Evolutionary conservation across 495 filamentous ascomycete species (phyloP).

Genomic region (Aspergillus kassunensis): DNA sequence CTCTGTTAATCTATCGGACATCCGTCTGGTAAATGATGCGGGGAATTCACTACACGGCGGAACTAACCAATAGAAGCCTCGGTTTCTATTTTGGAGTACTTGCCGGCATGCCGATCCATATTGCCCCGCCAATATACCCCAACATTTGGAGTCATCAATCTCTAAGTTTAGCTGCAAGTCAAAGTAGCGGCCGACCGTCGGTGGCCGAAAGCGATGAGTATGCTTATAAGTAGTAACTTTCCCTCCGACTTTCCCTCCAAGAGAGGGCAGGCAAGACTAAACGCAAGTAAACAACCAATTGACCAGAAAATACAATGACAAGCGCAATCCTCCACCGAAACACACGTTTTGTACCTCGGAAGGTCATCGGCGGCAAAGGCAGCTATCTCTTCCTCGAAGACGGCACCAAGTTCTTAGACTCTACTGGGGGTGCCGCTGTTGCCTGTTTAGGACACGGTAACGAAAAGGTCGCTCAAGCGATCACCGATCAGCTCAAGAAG

Average conservation of each 20-base stretch:
- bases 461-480: constrained; percentile 38
- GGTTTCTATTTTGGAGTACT: constrained; percentile 22
- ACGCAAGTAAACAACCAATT: background rate
- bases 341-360: constrained; percentile 36
- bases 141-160: too few relatives aligned
- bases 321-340: constrained; percentile 44
- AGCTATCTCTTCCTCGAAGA: constrained; percentile 50
- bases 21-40: too few relatives aligned
- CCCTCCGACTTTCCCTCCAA: too few relatives aligned
- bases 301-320: constrained; percentile 9
- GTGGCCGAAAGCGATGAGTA: too few relatives aligned
- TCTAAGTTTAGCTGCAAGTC: too few relatives aligned
- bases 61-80: constrained; percentile 25
- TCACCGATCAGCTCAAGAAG: constrained; percentile 46
- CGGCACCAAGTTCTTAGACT: constrained; percentile 62
- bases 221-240: too few relatives aligned
- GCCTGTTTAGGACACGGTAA: constrained; percentile 49
- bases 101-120: constrained; percentile 32
- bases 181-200: too few relatives aligned
- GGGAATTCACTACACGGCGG: constrained; percentile 9
- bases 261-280: too few relatives aligned
- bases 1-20: too few relatives aligned
- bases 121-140: background rate
- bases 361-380: constrained; percentile 40
- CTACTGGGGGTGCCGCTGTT: constrained; percentile 50